Evolutionary conservation across 192 early-diverging fungal genomes (phyloP).

Genomic region (Dissophora globulifera): DNA sequence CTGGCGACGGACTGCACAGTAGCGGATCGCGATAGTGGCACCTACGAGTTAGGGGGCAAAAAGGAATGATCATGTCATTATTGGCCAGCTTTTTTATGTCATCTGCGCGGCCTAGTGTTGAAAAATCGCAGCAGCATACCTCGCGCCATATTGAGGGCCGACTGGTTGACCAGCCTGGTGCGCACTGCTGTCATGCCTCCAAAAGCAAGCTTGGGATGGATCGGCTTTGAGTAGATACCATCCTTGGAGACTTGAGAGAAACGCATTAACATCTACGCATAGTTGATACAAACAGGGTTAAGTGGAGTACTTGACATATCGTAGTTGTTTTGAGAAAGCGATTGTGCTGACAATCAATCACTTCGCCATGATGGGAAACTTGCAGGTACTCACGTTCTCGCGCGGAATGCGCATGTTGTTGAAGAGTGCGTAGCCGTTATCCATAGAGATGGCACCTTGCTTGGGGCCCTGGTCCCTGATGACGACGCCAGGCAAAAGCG

Average conservation of each 20-base stretch:
- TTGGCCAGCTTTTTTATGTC: slow-evolving; percentile 33
- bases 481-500: slow-evolving; percentile 76
- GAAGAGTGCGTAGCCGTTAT: slow-evolving; percentile 89
- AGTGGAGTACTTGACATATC: too few species aligned
- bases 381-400: slow-evolving; percentile 67
- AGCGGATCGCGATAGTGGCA: slow-evolving; percentile 76
- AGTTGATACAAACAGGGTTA: too few species aligned
- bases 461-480: slow-evolving; percentile 89
- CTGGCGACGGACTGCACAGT: slow-evolving; percentile 74
- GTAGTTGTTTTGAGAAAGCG: too few species aligned
- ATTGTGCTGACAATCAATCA: too few species aligned
- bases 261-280: slow-evolving; percentile 89
- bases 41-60: too few species aligned
- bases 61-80: slow-evolving; percentile 46
- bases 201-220: slow-evolving; percentile 81
- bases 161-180: slow-evolving; percentile 75
- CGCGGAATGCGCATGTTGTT: slow-evolving; percentile 83
- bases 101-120: too few species aligned
- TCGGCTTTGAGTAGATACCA: slow-evolving; percentile 78
- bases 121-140: slow-evolving; percentile 65
- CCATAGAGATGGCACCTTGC: slow-evolving; percentile 84
- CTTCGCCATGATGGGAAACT: too few species aligned
- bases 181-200: slow-evolving; percentile 80
- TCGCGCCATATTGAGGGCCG: slow-evolving; percentile 52
- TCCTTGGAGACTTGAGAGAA: slow-evolving; percentile 81